Conservation (phyloP, 1,284 basidiomycete genomes). For the Melampsora americana region DNA sequence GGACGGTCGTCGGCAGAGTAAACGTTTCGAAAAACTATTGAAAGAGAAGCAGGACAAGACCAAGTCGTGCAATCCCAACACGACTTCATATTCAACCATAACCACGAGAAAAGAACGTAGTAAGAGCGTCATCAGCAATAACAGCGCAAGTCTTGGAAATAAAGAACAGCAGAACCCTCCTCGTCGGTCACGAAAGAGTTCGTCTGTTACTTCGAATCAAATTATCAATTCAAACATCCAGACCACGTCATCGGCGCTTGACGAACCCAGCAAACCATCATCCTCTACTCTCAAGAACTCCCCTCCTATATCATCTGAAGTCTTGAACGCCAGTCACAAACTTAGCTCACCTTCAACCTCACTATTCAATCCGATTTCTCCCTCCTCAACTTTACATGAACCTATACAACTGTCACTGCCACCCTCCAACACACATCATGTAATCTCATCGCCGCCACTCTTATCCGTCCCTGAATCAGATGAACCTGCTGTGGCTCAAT, state of each 20-base stretch:
- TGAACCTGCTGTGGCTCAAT: neutral
- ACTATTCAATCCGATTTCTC: conserved; percentile 11
- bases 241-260: conserved; percentile 10
- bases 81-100: too few species aligned
- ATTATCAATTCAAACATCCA: neutral
- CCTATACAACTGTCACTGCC: neutral
- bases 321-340: conserved; percentile 8
- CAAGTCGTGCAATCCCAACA: too few species aligned
- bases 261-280: conserved; percentile 1
- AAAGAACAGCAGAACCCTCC: neutral
- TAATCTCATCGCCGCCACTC: neutral
- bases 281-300: conserved; percentile 4
- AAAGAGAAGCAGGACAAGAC: conserved; percentile 2
- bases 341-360: neutral
- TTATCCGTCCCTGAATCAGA: conserved; percentile 6
- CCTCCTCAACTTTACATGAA: neutral
- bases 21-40: conserved; percentile 18
- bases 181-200: neutral
- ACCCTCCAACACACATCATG: neutral
- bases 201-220: conserved; percentile 2
- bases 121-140: conserved; percentile 6
- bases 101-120: conserved; percentile 1
- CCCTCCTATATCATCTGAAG: neutral
- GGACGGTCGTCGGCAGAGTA: conserved; percentile 33
- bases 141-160: neutral